phyloP scores from a whole-genome alignment of 2,329 filamentous ascomycete species.

The Cladophialophora carrionii region DNA sequence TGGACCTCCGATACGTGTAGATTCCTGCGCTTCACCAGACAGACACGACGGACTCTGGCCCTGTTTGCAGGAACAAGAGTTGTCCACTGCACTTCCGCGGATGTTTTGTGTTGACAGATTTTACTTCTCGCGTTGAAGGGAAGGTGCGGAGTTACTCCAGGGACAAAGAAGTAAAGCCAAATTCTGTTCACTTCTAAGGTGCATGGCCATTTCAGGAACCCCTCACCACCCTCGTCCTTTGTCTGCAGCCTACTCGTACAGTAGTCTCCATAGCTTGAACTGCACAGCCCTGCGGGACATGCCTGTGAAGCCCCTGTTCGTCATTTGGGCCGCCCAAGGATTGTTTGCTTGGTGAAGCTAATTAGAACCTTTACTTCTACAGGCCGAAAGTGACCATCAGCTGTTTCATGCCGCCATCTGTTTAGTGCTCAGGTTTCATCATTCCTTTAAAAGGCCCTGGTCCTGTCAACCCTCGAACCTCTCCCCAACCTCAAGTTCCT shows the following conservation, averaged over 20 bases:
- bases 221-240: not conserved
- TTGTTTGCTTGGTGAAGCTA: constrained; percentile 4
- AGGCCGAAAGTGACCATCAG: constrained; percentile 5
- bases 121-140: not conserved
- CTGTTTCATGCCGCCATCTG: not conserved
- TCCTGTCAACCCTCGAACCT: not conserved
- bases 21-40: not conserved
- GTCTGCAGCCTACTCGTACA: not conserved
- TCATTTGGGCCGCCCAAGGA: not conserved
- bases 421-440: constrained; percentile 5
- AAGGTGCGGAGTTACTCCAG: not conserved
- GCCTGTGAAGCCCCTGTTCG: not conserved
- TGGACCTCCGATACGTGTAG: too few relatives aligned
- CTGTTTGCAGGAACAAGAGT: not conserved
- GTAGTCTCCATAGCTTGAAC: not conserved
- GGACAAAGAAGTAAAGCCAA: not conserved
- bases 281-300: constrained; percentile 2
- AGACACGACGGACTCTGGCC: too few relatives aligned
- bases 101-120: not conserved
- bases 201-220: not conserved
- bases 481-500: constrained; percentile 3
- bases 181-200: not conserved
- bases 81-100: not conserved
- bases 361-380: constrained; percentile 1
- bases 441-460: constrained; percentile 2